Evolutionary conservation across 2,329 filamentous ascomycete genomes (phyloP).

Genomic region (Apiospora pterosperma): DNA sequence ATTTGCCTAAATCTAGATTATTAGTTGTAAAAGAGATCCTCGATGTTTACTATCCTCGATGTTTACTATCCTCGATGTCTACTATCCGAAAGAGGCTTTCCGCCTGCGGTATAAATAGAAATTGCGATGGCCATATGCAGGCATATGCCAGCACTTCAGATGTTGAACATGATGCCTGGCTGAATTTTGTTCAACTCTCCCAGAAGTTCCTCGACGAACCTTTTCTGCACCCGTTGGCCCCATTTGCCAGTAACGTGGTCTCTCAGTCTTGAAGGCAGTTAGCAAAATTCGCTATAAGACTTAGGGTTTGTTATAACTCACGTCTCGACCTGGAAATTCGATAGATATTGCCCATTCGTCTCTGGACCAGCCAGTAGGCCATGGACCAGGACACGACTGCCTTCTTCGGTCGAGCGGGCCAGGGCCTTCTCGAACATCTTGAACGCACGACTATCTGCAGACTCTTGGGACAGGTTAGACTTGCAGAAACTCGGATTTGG

Average conservation of each 20-base stretch:
- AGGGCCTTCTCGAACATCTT: conserved; percentile 19
- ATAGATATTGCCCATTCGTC: conserved; percentile 44
- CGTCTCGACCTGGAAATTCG: conserved; percentile 19
- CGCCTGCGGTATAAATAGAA: no score
- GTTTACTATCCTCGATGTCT: no score
- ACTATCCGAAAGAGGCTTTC: no score
- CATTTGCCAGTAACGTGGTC: neutral
- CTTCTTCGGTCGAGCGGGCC: conserved; percentile 43
- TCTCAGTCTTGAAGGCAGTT: neutral
- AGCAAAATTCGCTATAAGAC: neutral
- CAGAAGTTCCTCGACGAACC: neutral
- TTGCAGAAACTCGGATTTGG: conserved; percentile 52
- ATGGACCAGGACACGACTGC: conserved; percentile 40
- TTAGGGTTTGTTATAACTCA: neutral
- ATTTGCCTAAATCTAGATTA: no score
- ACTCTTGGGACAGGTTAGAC: conserved; percentile 31
- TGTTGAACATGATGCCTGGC: neutral
- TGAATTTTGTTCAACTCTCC: neutral
- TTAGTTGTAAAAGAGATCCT: no score
- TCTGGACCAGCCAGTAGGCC: conserved; percentile 34
- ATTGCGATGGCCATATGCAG: neutral
- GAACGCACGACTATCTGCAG: neutral
- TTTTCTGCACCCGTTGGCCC: neutral
- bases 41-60: no score
- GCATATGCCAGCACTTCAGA: neutral